Conservation (phyloP, 768 basidiomycete species). For the Hirschioporus abietinus region DNA sequence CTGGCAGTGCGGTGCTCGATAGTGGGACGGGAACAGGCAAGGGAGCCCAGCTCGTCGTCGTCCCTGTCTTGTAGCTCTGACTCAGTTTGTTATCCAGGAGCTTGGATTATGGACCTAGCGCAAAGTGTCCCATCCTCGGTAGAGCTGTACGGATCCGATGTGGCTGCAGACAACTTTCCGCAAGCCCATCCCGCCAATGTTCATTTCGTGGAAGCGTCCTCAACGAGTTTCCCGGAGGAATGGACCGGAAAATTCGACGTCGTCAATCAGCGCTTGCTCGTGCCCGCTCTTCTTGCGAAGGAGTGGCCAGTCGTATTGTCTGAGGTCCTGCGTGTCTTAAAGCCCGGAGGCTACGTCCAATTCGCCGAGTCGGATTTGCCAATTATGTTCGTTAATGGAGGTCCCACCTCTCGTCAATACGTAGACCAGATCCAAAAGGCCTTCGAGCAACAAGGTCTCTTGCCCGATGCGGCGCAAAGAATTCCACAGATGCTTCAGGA, state of each 20-base stretch:
- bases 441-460: background rate
- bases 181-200: conserved; percentile 9
- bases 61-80: background rate
- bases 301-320: conserved; percentile 23
- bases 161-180: conserved; percentile 15
- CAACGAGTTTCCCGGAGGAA: conserved; percentile 21
- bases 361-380: conserved; percentile 17
- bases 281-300: conserved; percentile 21
- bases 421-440: too few relatives aligned
- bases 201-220: conserved; percentile 16
- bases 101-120: conserved; percentile 15
- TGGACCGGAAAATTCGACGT: conserved; percentile 27
- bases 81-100: conserved; percentile 6
- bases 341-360: conserved; percentile 28
- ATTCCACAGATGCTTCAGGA: background rate
- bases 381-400: too few relatives aligned
- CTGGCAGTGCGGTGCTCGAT: background rate
- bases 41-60: background rate
- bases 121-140: conserved; percentile 8
- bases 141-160: conserved; percentile 13
- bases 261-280: conserved; percentile 30
- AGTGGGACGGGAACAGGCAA: background rate
- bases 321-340: conserved; percentile 27
- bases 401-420: too few relatives aligned
- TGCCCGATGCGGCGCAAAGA: background rate